Conservation (phyloP, 2,329 filamentous ascomycete genomes). For the Grosmannia serpens region DNA sequence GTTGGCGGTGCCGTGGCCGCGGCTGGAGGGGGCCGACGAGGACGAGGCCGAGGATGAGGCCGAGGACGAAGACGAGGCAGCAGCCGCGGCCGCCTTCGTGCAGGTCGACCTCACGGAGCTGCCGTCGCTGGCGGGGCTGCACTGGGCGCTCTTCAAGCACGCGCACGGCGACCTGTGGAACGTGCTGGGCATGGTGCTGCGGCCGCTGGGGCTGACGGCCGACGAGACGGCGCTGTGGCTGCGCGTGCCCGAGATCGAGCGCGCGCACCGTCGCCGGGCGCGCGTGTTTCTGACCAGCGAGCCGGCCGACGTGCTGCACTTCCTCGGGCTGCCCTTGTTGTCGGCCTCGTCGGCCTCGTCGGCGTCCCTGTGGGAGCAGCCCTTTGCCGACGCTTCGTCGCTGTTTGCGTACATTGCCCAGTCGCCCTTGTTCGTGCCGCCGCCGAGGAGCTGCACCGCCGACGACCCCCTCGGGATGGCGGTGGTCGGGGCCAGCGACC, state of each 20-base stretch:
- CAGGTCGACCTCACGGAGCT: conserved; percentile 60
- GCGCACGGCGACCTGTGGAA: conserved; percentile 64
- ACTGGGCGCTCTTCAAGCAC: conserved; percentile 57
- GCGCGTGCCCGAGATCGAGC: conserved; percentile 57
- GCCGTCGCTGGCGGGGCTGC: conserved; percentile 26
- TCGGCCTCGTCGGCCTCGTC: no score
- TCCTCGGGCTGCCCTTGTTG: conserved; percentile 44
- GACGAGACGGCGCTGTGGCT: conserved; percentile 54
- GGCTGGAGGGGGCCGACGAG: no score
- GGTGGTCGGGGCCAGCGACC: conserved; percentile 42
- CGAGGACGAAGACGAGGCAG: not conserved
- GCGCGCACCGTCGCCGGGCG: conserved; percentile 39
- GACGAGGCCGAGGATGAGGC: not conserved
- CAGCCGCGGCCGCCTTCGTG: conserved; percentile 29
- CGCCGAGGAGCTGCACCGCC: conserved; percentile 1
- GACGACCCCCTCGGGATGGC: not conserved
- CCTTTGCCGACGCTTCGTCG: conserved; percentile 41
- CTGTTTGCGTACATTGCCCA: conserved; percentile 51
- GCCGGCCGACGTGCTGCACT: conserved; percentile 42
- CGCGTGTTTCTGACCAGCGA: conserved; percentile 49
- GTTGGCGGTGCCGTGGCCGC: conserved; percentile 48
- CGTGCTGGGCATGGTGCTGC: conserved; percentile 52
- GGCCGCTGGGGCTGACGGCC: conserved; percentile 53
- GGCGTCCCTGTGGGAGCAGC: conserved; percentile 35
- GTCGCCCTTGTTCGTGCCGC: conserved; percentile 46